Percentiles rank a stretch among this genome's conserved stretches.
Conservation (phyloP, 768 basidiomycete species). For the Pholiota microspora region DNA sequence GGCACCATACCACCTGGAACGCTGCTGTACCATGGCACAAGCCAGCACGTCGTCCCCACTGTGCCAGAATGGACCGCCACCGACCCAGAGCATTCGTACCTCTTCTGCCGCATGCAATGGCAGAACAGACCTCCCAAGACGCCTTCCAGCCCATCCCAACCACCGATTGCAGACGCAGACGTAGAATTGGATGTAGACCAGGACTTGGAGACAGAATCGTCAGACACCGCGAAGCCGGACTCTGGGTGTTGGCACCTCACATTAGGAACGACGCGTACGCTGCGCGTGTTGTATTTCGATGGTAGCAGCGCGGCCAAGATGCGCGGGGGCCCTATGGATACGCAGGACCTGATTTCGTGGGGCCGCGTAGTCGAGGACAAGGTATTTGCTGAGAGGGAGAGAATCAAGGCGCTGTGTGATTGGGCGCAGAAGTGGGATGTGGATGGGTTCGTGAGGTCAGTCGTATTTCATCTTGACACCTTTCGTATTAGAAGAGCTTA, state of each 20-base stretch:
- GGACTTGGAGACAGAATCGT: too few relatives aligned
- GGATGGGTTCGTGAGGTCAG: constrained; percentile 48
- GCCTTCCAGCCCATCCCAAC: background rate
- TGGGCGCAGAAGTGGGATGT: constrained; percentile 40
- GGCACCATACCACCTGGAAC: constrained; percentile 33
- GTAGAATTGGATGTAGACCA: too few relatives aligned
- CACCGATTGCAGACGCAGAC: background rate
- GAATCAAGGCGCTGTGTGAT: constrained; percentile 37
- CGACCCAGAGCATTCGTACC: constrained; percentile 38
- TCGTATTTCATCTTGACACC: background rate
- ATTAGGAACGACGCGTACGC: constrained; percentile 31
- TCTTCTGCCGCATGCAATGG: constrained; percentile 32
- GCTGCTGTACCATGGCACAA: constrained; percentile 35
- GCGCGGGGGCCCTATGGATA: constrained; percentile 38
- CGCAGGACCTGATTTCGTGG: constrained; percentile 48
- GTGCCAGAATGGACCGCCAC: constrained; percentile 35
- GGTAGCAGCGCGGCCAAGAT: constrained; percentile 48
- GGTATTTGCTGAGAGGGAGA: constrained; percentile 27
- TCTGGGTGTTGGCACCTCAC: constrained; percentile 44
- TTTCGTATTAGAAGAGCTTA: too few relatives aligned
- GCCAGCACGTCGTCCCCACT: constrained; percentile 22
- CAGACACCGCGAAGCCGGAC: too few relatives aligned
- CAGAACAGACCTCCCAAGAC: too few relatives aligned
- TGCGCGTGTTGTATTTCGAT: constrained; percentile 52
- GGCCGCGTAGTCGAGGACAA: constrained; percentile 26